Conservation (phyloP, 495 filamentous ascomycete genomes). For the Tuber borchii region DNA sequence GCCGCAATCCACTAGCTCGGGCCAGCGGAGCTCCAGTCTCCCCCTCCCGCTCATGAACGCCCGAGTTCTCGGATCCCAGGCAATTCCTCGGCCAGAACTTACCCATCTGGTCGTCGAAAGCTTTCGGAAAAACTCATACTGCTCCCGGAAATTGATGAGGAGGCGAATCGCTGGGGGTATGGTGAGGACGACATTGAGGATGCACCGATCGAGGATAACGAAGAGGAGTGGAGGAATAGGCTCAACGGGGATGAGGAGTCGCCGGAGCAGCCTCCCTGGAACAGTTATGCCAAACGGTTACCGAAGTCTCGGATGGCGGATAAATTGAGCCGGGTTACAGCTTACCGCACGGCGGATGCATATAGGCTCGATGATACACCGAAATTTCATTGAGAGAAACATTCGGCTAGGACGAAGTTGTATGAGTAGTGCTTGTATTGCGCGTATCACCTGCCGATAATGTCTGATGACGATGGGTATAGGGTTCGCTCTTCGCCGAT, state of each 20-base stretch:
- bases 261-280: conserved; percentile 49
- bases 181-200: conserved; percentile 50
- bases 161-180: conserved; percentile 49
- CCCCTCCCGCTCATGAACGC: conserved; percentile 43
- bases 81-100: conserved; percentile 63
- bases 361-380: conserved; percentile 81
- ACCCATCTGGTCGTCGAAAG: conserved; percentile 80
- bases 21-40: conserved; percentile 46
- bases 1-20: conserved; percentile 60
- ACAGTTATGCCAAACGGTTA: conserved; percentile 90
- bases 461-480: conserved; percentile 79
- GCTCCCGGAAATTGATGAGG: conserved; percentile 76
- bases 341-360: conserved; percentile 91
- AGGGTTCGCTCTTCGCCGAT: conserved; percentile 81
- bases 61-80: conserved; percentile 44
- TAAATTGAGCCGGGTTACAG: conserved; percentile 82
- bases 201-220: conserved; percentile 71
- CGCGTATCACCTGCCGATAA: conserved; percentile 84
- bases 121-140: conserved; percentile 91
- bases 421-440: conserved; percentile 97
- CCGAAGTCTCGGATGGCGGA: conserved; percentile 83
- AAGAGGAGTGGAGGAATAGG: conserved; percentile 57
- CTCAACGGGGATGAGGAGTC: conserved; percentile 43
- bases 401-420: conserved; percentile 93
- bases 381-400: conserved; percentile 76